These are phyloP conservation scores for Fusarium fracticaudum DNA, from an alignment of 2,329 filamentous ascomycete genomes.

Conservation along the genomic window DNA sequence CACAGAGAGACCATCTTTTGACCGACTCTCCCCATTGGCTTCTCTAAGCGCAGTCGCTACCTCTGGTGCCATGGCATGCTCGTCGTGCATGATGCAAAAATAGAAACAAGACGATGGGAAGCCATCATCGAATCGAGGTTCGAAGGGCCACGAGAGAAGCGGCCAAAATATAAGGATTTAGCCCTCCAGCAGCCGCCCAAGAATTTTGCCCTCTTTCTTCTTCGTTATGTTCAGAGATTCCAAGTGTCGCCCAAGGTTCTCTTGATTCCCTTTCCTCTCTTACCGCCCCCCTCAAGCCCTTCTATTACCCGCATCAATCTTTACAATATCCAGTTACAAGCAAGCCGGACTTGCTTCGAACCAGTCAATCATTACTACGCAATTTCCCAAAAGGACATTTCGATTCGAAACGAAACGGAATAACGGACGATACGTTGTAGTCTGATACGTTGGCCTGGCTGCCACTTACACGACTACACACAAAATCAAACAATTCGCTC, in stretches of 20 bases:
- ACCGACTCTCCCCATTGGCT: slow-evolving; percentile 54
- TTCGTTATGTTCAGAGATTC: slow-evolving; percentile 54
- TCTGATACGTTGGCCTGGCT: slow-evolving; percentile 44
- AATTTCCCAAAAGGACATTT: slow-evolving; percentile 31
- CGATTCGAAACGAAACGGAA: slow-evolving; percentile 34
- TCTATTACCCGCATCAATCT: slow-evolving; percentile 37
- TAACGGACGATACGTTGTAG: slow-evolving; percentile 32
- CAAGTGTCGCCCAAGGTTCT: slow-evolving; percentile 61
- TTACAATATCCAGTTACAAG: slow-evolving; percentile 54
- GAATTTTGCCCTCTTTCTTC: slow-evolving; percentile 55
- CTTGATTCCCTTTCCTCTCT: slow-evolving; percentile 50
- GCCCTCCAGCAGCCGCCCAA: slow-evolving; percentile 54
- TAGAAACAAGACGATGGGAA: slow-evolving; percentile 47
- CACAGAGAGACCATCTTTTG: slow-evolving; percentile 39
- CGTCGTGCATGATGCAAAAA: slow-evolving; percentile 49
- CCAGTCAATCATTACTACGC: slow-evolving; percentile 59
- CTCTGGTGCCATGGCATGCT: slow-evolving; percentile 43
- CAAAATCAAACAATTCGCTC: slow-evolving; percentile 32
- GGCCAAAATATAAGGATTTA: slow-evolving; percentile 69
- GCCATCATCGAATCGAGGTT: slow-evolving; percentile 42
- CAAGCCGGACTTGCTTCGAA: slow-evolving; percentile 70
- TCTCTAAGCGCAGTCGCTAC: slow-evolving; percentile 57
- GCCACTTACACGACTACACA: slow-evolving; percentile 39
- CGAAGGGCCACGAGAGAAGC: slow-evolving; percentile 52
- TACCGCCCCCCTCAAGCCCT: slow-evolving; percentile 48